Percentiles rank a stretch among this genome's conserved stretches.
Evolutionary conservation across 1,284 basidiomycete species (phyloP).

Genomic region (Agroathelia rolfsii): DNA sequence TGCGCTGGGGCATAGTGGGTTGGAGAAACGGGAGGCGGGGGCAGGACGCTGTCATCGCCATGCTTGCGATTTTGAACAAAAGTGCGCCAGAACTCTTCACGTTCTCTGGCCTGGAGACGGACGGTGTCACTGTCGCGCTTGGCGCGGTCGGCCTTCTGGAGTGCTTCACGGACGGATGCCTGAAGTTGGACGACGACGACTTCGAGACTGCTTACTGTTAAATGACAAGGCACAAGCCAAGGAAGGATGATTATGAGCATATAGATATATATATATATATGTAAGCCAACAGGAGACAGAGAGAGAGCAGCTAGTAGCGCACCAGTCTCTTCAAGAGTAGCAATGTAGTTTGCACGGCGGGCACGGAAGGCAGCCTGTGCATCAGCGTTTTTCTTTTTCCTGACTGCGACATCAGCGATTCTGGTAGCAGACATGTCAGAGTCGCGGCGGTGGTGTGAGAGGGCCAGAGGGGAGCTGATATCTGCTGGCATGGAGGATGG

Average conservation of each 20-base stretch:
- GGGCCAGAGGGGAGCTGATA: conserved; percentile 26
- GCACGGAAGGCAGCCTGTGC: conserved; percentile 50
- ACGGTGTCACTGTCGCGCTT: conserved; percentile 56
- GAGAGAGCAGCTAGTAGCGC: conserved; percentile 17
- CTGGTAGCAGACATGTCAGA: conserved; percentile 13
- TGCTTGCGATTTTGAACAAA: conserved; percentile 51
- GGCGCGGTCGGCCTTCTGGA: conserved; percentile 45
- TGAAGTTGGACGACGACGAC: conserved; percentile 72
- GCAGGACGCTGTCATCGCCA: conserved; percentile 46
- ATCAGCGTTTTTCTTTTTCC: conserved; percentile 81
- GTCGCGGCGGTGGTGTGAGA: conserved; percentile 17
- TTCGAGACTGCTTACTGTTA: conserved; percentile 66
- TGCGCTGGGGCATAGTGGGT: conserved; percentile 14
- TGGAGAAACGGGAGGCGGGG: conserved; percentile 38
- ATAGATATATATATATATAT: too few species aligned
- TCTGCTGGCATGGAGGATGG: conserved; percentile 25
- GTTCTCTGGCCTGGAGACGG: conserved; percentile 52
- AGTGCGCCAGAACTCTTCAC: conserved; percentile 62
- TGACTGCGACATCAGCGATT: conserved; percentile 52
- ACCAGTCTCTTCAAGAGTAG: conserved; percentile 83
- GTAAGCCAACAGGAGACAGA: conserved; percentile 14
- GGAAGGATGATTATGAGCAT: conserved; percentile 11
- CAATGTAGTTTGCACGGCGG: conserved; percentile 73
- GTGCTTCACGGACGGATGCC: conserved; percentile 63
- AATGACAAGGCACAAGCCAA: conserved; percentile 9